A percentile compares a stretch with the other conserved stretches of the same genome.
These are phyloP conservation scores for Allium cepa DNA, from an alignment of 106 monocot species.

Conservation along the genomic window DNA sequence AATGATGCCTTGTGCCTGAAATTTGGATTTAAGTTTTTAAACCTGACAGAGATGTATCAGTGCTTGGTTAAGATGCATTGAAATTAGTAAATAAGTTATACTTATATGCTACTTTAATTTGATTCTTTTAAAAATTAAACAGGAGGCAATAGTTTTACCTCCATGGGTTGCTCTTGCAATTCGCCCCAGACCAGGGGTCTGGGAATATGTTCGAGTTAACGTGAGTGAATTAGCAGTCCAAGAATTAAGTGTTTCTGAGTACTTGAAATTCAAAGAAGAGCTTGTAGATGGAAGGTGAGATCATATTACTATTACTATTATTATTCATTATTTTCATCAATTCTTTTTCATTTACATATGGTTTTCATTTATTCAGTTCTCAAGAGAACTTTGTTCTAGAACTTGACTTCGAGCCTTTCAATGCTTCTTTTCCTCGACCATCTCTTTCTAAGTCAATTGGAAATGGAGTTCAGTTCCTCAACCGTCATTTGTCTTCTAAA, in stretches of 20 bases:
- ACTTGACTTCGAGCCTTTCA: conserved; percentile 80
- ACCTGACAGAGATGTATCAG: neutral
- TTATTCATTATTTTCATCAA: neutral
- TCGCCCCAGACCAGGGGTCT: conserved; percentile 64
- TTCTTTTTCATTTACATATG: conserved; percentile 35
- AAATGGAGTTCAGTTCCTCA: conserved; percentile 99
- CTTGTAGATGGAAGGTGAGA: conserved; percentile 47
- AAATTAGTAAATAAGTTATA: too few relatives aligned
- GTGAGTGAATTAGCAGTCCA: conserved; percentile 40
- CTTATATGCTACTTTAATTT: too few relatives aligned
- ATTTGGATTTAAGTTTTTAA: too few relatives aligned
- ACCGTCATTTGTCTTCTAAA: conserved; percentile 91
- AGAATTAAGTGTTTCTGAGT: conserved; percentile 42
- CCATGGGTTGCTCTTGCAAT: conserved; percentile 58
- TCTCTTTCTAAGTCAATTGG: conserved; percentile 93
- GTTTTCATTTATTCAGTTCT: conserved; percentile 23
- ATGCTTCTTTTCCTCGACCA: conserved; percentile 86
- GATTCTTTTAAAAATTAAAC: neutral
- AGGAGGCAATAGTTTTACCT: conserved; percentile 66
- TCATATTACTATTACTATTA: neutral
- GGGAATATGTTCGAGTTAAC: conserved; percentile 55
- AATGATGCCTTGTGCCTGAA: too few relatives aligned
- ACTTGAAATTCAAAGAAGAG: conserved; percentile 67
- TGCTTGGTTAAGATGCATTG: neutral
- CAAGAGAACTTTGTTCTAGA: conserved; percentile 18